Evolutionary conservation across 257 asterid genomes (phyloP).

Genomic region (Jaltomata sinuosa): DNA sequence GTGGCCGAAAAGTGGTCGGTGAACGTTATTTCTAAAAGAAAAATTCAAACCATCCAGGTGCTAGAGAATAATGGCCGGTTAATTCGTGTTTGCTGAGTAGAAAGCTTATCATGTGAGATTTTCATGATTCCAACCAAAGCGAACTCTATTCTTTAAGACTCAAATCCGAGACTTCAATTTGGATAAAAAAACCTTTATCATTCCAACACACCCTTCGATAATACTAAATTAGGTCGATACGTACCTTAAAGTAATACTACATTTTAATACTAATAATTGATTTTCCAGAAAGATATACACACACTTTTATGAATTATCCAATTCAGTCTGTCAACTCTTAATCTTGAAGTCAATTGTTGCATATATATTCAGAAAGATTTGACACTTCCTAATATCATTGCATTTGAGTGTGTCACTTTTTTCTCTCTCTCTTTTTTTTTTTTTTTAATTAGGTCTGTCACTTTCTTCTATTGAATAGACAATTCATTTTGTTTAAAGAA

Average conservation of each 20-base stretch:
- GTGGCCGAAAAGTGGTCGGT: background rate
- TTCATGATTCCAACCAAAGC: background rate
- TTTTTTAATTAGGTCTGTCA: background rate
- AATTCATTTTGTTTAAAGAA: background rate
- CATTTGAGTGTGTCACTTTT: background rate
- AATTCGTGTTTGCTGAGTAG: background rate
- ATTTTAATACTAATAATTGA: background rate
- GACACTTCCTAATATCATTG: background rate
- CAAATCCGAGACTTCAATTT: fast-evolving
- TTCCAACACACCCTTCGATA: background rate
- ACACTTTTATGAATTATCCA: background rate
- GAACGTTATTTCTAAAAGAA: background rate
- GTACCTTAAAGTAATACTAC: background rate
- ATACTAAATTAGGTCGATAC: background rate
- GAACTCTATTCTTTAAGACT: background rate
- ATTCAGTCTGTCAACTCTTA: background rate
- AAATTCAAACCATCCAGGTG: too few species aligned
- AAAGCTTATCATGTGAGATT: background rate
- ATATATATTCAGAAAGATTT: background rate
- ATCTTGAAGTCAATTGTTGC: background rate
- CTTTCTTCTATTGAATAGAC: background rate
- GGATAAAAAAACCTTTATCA: background rate
- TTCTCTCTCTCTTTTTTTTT: background rate
- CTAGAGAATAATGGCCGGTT: too few species aligned
- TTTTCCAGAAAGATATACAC: background rate